Conservation (phyloP, 208 protist genomes). For the Crithidia mellificae region DNA sequence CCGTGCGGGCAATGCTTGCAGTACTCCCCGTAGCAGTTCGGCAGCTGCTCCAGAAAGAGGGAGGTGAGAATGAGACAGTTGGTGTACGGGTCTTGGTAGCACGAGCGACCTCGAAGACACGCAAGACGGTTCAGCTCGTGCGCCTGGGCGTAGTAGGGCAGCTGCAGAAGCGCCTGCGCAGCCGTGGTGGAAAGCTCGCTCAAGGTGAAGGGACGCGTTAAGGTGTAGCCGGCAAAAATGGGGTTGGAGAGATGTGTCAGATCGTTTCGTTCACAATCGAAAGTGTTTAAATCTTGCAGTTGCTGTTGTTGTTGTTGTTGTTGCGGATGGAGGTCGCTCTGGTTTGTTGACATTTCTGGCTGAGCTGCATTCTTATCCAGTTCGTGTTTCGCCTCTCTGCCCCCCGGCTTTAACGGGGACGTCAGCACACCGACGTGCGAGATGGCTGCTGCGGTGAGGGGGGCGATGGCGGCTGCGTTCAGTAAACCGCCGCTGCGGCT, state of each 20-base stretch:
- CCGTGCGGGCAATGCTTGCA: constrained; percentile 38
- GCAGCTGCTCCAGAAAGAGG: constrained; percentile 28
- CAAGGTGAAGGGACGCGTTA: constrained; percentile 22
- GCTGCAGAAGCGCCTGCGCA: constrained; percentile 11
- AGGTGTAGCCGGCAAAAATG: constrained; percentile 17
- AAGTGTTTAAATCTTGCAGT: too few relatives aligned
- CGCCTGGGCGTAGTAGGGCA: constrained; percentile 36
- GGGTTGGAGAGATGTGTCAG: neutral
- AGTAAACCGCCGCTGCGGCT: constrained; percentile 14
- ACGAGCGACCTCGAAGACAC: constrained; percentile 9
- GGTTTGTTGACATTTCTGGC: too few relatives aligned
- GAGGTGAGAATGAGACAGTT: constrained; percentile 35
- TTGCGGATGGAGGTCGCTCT: too few relatives aligned
- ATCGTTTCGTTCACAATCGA: too few relatives aligned
- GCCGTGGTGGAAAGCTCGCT: constrained; percentile 9
- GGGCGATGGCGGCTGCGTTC: neutral
- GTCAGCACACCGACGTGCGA: neutral
- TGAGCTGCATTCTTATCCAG: neutral
- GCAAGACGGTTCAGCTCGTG: constrained; percentile 43
- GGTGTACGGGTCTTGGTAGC: constrained; percentile 42
- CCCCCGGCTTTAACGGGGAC: neutral
- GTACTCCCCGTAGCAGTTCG: constrained; percentile 36
- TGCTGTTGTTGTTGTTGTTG: constrained; percentile 1
- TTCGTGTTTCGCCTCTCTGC: too few relatives aligned
- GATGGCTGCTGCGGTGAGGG: neutral